Base-by-base conservation (phyloP, 169 alveolate species). In the Plasmodium gaboni region DNA sequence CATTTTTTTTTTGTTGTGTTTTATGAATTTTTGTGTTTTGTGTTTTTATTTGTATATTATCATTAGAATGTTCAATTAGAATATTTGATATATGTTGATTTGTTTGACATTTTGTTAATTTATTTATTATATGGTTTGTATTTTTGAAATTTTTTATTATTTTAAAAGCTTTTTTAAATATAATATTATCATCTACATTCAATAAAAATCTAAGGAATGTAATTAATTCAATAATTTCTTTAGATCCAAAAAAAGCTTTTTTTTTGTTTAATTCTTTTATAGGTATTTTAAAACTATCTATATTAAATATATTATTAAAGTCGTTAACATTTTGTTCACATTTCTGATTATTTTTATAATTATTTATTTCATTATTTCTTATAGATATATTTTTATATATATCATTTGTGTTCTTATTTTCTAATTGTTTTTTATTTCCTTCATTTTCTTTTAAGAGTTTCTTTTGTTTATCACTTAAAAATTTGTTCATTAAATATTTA, bases 181-280 rank as follows among this genome's bases (percentile, higher is more conserved):
- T 67, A 5, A 78, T 59, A 57, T 78, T 69, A 48, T 78, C 89
- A 44, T 78, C 61, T 22, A 78, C 80, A 44, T 78, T 78, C 10
- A 78, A 51, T 53, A 78, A 70, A 57, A 78, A 78, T 7, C 89
- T 53, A 8, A 78, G 44, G 0, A 78, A 10, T 1, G 89, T 78
- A 50, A 78, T 65, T 10, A 78, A 50, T 32, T 78, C 78, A 0
- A 78, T 70, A n/a, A 78, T 78, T 78, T 78, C 89, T 17, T 64
- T 78, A 13, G 89, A 64, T 19, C 89, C 89, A 42, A 78, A 78
- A 46, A 78, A 78, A 13, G 78, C 26, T 46, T 78, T 78, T 44
- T 78, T 78, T 32, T 51, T 78, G 26, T 78, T 78, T 22, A 78
- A 42, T 44, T 78, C 89, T n/a, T 78, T 78, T 22, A 78, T 28